Evolutionary conservation across 176 grass and related monocot species (phyloP).

Genomic region (Neostapfia colusana): DNA sequence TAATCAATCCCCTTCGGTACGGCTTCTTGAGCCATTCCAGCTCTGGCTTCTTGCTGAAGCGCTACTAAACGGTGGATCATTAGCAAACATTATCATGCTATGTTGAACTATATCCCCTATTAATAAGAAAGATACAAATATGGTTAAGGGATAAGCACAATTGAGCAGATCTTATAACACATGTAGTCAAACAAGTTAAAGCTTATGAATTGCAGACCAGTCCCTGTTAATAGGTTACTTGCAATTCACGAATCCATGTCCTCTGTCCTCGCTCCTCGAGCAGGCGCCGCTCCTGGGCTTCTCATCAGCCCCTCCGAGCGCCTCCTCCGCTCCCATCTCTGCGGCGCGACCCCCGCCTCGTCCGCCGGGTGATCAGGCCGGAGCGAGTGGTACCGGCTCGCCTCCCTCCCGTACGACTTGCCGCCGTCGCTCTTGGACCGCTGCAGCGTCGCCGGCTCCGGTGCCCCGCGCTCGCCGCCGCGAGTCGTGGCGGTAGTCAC

Average conservation of each 20-base stretch:
- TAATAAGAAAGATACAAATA: no score
- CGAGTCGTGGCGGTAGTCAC: conserved; percentile 44
- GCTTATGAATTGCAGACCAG: not conserved
- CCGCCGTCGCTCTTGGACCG: conserved; percentile 58
- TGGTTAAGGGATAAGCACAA: no score
- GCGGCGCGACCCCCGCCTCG: not conserved
- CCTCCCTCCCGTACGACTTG: conserved; percentile 29
- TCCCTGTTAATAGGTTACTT: not conserved
- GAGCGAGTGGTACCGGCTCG: conserved; percentile 49
- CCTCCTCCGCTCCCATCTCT: conserved; percentile 23
- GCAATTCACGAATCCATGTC: not conserved
- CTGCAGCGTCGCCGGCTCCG: not conserved
- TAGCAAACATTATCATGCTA: no score
- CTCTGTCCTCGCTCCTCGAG: no score
- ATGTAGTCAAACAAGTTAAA: not conserved
- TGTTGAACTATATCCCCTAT: no score
- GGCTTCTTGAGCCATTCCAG: no score
- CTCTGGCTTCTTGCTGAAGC: no score
- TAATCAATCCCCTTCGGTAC: no score
- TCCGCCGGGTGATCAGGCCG: conserved; percentile 36
- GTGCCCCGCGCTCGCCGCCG: not conserved
- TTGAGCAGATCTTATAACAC: no score
- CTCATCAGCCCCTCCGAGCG: conserved; percentile 31
- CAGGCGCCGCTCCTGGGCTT: not conserved
- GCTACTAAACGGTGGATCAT: no score